Evolutionary conservation across 2,329 filamentous ascomycete species (phyloP), one percentile per base, ranked within the genome.

Genomic region (Sarocladiaceae sp.): DNA sequence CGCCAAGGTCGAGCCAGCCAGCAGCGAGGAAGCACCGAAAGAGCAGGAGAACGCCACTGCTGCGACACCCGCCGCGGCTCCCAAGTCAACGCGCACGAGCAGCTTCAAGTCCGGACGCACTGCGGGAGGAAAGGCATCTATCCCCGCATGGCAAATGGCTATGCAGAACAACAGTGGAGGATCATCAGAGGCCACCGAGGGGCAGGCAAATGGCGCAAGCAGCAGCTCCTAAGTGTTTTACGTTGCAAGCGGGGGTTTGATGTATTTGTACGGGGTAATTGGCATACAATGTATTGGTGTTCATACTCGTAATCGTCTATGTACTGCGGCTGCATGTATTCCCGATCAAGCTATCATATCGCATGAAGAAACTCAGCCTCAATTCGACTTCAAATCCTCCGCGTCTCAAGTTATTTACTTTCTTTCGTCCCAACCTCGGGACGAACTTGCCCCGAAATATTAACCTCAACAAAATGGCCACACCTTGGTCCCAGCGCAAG

Each of bases 111-210:
- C 65, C 58, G 29, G 77, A 54, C 72, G 77, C 53, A 71, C 74
- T 56, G 68, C 78, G 33, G 62, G 68, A 13, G 71, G 70, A 29
- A 84, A 80, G 69, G 86, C 87, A 11, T 83, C 86, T 11, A 92
- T 92, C 58, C 88, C 88, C 4, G 82, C 87, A 4, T 92, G 88
- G 88, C 88, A 92, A 70, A 80, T 90, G 77, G 85, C 86, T 46
- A 83, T 84, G 64, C n/a, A n/a, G n/a, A 75, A 82, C 28, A 83
- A 79, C 60, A 64, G 62, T 53, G 47, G 53, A 2, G 44, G 44
- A n/a, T 48, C 44, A 48, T 48, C 44, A 4, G 47, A 50, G 22
- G 31, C 17, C n/a, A 22, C 47, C 3, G 28, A 33, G 5, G 22
- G 5, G 4, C 44, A 31, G 28, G 28, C 44, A 4, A 48, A 33